Percentiles rank a stretch among this genome's conserved stretches.
Evolutionary conservation across 805 yeast species (phyloP).

Genomic region (Myxozyma mucilagina): DNA sequence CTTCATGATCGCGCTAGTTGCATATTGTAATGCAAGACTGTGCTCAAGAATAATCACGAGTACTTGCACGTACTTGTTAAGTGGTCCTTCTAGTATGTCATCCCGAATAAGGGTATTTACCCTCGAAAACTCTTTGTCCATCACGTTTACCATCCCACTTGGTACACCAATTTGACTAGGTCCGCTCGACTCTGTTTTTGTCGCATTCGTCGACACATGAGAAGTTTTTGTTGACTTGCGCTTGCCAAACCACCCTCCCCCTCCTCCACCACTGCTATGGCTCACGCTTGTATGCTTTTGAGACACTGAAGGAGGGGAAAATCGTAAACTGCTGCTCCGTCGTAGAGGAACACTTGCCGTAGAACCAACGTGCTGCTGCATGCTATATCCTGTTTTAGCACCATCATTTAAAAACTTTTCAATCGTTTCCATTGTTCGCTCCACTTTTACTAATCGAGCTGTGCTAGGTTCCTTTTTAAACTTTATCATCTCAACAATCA

Average conservation of each 20-base stretch:
- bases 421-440: constrained; percentile 1
- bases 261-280: too few species aligned
- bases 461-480: constrained; percentile 1
- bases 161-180: background rate
- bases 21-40: background rate
- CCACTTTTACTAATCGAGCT: background rate
- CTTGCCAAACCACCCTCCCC: too few species aligned
- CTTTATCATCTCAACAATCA: constrained; percentile 4
- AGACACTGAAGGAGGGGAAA: too few species aligned
- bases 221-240: background rate
- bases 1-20: background rate
- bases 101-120: constrained; percentile 4
- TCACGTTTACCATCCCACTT: background rate
- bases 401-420: constrained; percentile 4
- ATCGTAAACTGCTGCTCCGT: too few species aligned
- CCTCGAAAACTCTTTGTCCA: background rate
- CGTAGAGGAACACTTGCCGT: too few species aligned
- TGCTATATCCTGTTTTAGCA: background rate
- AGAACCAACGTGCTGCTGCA: too few species aligned
- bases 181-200: background rate
- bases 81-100: constrained; percentile 13
- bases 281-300: too few species aligned
- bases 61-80: constrained; percentile 7
- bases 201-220: background rate
- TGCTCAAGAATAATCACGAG: constrained; percentile 11